Evolutionary conservation across 2,329 filamentous ascomycete species (phyloP), one percentile per base, ranked within the genome.

Genomic region (Fusarium pseudocircinatum): DNA sequence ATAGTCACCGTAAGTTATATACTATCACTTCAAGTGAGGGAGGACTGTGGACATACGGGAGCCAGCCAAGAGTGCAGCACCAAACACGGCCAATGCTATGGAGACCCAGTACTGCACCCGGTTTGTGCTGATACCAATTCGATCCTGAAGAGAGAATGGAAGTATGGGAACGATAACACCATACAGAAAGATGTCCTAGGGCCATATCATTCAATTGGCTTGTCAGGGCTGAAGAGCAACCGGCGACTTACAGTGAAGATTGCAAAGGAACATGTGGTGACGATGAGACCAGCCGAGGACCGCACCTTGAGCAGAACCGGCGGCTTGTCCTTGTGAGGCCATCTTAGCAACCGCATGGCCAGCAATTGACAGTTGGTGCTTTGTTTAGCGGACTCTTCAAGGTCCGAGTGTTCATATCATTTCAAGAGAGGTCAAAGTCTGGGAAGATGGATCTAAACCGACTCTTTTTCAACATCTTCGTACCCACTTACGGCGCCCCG

Each of bases 81-180:
- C 81, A 65, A 77, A 82, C 18, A 81, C 78, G 11, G 81, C 79
- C 56, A 82, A 73, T 32, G 80, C 80, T 61, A 82, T 75, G 14
- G 81, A 81, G n/a, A 81, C 76, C 81, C 81, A 82, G 47, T 80
- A 78, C 63, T 82, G 81, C 46, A 81, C 79, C 76, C 73, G 70
- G 20, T 75, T 63, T 52, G 67, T 42, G 9, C 60, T 44, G 16
- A 82, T 69, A 18, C 77, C 79, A 56, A 78, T 70, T 22, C 78
- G 75, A n/a, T 67, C 64, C 18, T 74, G 52, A 15, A 82, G 74
- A 15, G 78, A 77, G 61, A 80, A 81, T 20, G 81, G 81, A 52
- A 82, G 64, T 18, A 82, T 72, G 5, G 81, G 81, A 15, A 82
- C 79, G 53, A 82, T 77, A 52, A 82, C 80, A 30, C 77, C 78